Evolutionary conservation across 345 rosid species (phyloP).

Genomic region (Arabis alpina): DNA sequence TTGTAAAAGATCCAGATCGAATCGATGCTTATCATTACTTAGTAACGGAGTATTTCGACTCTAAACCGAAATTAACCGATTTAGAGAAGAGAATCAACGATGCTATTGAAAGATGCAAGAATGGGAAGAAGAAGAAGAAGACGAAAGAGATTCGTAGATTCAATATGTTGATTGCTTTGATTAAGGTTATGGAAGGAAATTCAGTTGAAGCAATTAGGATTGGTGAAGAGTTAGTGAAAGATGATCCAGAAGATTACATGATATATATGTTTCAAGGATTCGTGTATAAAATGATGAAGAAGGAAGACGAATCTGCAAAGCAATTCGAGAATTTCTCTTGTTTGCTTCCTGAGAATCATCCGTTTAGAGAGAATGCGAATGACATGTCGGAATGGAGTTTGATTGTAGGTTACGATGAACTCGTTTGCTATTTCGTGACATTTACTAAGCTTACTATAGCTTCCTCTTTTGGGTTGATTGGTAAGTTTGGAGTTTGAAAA

Average conservation of each 20-base stretch:
- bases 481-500: not conserved
- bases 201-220: slow-evolving; percentile 65
- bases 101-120: slow-evolving; percentile 68
- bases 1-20: slow-evolving; percentile 59
- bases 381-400: not conserved
- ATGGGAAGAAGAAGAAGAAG: slow-evolving; percentile 28
- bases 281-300: slow-evolving; percentile 63
- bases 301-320: slow-evolving; percentile 71
- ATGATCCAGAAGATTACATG: slow-evolving; percentile 77
- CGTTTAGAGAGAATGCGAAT: slow-evolving; percentile 45
- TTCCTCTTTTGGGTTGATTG: not conserved
- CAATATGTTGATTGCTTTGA: slow-evolving; percentile 67
- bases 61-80: slow-evolving; percentile 47
- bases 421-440: not conserved
- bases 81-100: slow-evolving; percentile 57
- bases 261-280: slow-evolving; percentile 73
- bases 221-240: slow-evolving; percentile 65
- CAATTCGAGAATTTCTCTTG: slow-evolving; percentile 59
- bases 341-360: slow-evolving; percentile 73
- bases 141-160: slow-evolving; percentile 59
- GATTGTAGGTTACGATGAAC: not conserved
- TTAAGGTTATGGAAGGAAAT: slow-evolving; percentile 61
- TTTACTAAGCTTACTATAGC: not conserved
- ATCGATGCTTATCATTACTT: slow-evolving; percentile 84
- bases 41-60: slow-evolving; percentile 58